Conservation (phyloP, 1,139 yeast genomes). For the Martiniozyma asiatica region DNA sequence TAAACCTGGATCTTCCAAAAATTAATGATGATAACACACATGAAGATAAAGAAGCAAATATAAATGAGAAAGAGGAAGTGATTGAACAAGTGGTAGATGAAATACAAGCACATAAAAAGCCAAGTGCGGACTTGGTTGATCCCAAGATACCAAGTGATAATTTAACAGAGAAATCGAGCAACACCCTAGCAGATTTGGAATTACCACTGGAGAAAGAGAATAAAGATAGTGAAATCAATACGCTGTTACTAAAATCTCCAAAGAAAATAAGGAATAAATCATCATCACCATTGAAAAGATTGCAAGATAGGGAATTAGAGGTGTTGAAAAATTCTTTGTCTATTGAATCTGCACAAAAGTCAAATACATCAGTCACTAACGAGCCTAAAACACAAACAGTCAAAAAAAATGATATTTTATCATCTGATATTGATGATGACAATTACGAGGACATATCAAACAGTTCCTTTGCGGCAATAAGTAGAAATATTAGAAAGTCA, state of each 20-base stretch:
- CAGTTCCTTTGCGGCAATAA: slow-evolving; percentile 22
- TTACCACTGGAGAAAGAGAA: too few relatives aligned
- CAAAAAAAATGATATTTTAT: background rate
- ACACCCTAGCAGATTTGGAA: too few relatives aligned
- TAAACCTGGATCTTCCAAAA: slow-evolving; percentile 2
- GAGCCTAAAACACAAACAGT: background rate
- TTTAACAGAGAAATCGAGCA: background rate
- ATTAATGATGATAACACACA: background rate
- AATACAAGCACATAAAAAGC: background rate
- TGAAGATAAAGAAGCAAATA: background rate
- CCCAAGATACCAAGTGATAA: background rate
- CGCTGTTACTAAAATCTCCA: slow-evolving; percentile 12
- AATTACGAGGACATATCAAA: slow-evolving; percentile 11
- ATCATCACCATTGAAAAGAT: slow-evolving; percentile 13
- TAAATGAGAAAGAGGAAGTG: background rate
- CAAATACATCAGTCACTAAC: too few relatives aligned
- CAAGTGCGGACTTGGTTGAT: too few relatives aligned
- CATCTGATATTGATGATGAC: background rate
- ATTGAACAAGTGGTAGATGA: background rate
- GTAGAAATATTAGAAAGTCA: slow-evolving; percentile 20
- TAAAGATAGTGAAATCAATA: background rate
- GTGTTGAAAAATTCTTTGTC: slow-evolving; percentile 9
- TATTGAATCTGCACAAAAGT: background rate
- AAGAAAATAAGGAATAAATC: slow-evolving; percentile 10
- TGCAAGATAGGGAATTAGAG: slow-evolving; percentile 12